These are phyloP conservation scores for Fusarium acutatum DNA, from an alignment of 2,329 filamentous ascomycete genomes.

Conservation along the genomic window DNA sequence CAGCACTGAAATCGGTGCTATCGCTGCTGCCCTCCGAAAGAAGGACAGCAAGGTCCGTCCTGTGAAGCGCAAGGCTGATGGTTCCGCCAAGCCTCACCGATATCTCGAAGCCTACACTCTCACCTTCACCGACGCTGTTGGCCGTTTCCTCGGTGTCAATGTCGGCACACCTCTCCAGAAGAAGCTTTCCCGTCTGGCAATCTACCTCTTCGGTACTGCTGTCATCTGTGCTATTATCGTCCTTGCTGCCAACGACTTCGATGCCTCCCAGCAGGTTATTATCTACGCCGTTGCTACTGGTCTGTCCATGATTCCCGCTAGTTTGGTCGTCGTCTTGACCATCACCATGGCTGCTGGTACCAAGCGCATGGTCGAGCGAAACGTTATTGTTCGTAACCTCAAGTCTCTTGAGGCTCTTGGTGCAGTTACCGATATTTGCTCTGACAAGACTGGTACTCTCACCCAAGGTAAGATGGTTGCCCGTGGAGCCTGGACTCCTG, in stretches of 20 bases:
- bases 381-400: slow-evolving; percentile 63
- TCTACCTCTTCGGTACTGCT: slow-evolving; percentile 72
- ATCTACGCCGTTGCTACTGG: slow-evolving; percentile 60
- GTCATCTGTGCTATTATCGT: slow-evolving; percentile 76
- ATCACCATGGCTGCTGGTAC: slow-evolving; percentile 67
- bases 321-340: slow-evolving; percentile 61
- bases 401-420: slow-evolving; percentile 66
- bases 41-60: slow-evolving; percentile 61
- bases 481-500: slow-evolving; percentile 66
- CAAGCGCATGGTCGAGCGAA: slow-evolving; percentile 60
- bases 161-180: slow-evolving; percentile 75
- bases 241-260: slow-evolving; percentile 68
- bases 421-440: slow-evolving; percentile 66
- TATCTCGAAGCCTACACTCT: slow-evolving; percentile 57
- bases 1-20: slow-evolving; percentile 69
- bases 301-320: slow-evolving; percentile 61
- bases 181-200: slow-evolving; percentile 73
- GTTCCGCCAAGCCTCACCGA: slow-evolving; percentile 61
- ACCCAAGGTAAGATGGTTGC: slow-evolving; percentile 72
- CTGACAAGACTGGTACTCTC: slow-evolving; percentile 67
- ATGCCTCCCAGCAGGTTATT: slow-evolving; percentile 65
- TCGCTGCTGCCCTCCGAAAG: slow-evolving; percentile 59
- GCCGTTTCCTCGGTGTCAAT: slow-evolving; percentile 72
- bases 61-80: slow-evolving; percentile 62
- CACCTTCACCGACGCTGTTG: slow-evolving; percentile 66